Percentiles rank a stretch among this genome's conserved stretches.
phyloP scores from a whole-genome alignment of 192 early-diverging fungal species.

The Coemansia sp. region DNA sequence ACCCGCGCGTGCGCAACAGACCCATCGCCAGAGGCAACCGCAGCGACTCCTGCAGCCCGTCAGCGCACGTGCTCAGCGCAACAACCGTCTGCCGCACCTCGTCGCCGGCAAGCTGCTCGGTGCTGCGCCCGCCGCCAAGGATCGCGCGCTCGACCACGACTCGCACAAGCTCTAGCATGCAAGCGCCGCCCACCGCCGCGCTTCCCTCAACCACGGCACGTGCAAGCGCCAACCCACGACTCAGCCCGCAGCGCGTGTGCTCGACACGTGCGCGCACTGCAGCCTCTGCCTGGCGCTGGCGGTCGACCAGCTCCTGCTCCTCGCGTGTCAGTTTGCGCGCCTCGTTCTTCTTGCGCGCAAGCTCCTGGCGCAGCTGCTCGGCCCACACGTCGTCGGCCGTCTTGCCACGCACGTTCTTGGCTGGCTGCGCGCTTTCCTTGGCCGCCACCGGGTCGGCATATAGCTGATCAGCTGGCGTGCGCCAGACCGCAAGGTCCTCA shows the following conservation, averaged over 20 bases:
- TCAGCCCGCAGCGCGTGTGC: slow-evolving; percentile 50
- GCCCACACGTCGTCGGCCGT: slow-evolving; percentile 44
- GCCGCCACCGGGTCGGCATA: slow-evolving; percentile 28
- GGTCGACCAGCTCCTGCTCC: slow-evolving; percentile 70
- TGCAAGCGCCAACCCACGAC: slow-evolving; percentile 65
- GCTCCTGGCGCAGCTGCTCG: slow-evolving; percentile 34
- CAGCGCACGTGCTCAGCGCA: slow-evolving; percentile 51
- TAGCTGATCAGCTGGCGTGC: slow-evolving; percentile 33
- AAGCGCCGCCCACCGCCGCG: slow-evolving; percentile 53
- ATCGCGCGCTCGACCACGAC: slow-evolving; percentile 57
- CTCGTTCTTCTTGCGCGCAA: slow-evolving; percentile 35
- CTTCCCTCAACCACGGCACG: slow-evolving; percentile 66
- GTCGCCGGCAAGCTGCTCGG: slow-evolving; percentile 54
- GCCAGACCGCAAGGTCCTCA: slow-evolving; percentile 44
- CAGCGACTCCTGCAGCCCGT: slow-evolving; percentile 35
- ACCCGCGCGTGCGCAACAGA: slow-evolving; percentile 36
- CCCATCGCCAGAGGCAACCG: slow-evolving; percentile 34
- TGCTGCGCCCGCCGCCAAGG: slow-evolving; percentile 11
- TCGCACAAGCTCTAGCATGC: slow-evolving; percentile 61
- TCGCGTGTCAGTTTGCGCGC: slow-evolving; percentile 57
- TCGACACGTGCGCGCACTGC: slow-evolving; percentile 69
- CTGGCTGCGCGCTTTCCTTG: slow-evolving; percentile 7
- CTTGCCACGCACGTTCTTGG: slow-evolving; percentile 3
- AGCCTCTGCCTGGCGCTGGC: slow-evolving; percentile 71
- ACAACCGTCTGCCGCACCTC: slow-evolving; percentile 62